A percentile compares a stretch with the other conserved stretches of the same genome.
phyloP scores from a whole-genome alignment of 805 yeast species.

The Nadsonia fulvescens region DNA sequence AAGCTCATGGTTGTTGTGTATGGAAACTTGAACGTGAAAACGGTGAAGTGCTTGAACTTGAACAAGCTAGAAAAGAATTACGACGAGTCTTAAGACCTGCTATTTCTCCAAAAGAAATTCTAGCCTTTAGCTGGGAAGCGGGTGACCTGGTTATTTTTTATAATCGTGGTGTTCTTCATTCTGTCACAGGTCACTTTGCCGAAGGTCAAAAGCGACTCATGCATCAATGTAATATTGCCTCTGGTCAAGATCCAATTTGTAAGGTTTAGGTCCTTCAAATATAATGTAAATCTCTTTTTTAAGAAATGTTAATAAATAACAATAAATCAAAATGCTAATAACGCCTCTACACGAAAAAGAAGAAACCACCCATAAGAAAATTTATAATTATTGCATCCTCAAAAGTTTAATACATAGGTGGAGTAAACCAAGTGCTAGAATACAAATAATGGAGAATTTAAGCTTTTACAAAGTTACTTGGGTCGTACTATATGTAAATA shows the following conservation, averaged over 20 bases:
- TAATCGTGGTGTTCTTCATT: conserved; percentile 83
- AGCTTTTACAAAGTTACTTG: no score
- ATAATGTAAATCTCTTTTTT: no score
- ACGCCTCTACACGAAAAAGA: no score
- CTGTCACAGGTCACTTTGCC: conserved; percentile 78
- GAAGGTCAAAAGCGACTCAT: conserved; percentile 64
- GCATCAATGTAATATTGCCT: conserved; percentile 90
- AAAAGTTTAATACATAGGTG: no score
- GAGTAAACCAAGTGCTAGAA: no score
- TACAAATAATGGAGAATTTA: no score
- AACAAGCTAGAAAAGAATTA: conserved; percentile 54
- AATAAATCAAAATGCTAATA: no score
- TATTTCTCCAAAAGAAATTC: conserved; percentile 51
- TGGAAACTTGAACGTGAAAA: conserved; percentile 37
- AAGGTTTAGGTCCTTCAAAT: no score
- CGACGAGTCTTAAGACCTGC: conserved; percentile 75
- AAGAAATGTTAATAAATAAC: no score
- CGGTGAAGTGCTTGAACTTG: conserved; percentile 45
- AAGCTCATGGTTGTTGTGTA: conserved; percentile 79
- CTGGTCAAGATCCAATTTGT: conserved; percentile 47
- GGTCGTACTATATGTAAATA: no score
- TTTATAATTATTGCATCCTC: no score
- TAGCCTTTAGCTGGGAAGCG: conserved; percentile 65
- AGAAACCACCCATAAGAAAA: no score
- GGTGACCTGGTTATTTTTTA: conserved; percentile 79